Base-by-base conservation (phyloP, 305 asterid genomes). In the Nicotiana rustica region DNA sequence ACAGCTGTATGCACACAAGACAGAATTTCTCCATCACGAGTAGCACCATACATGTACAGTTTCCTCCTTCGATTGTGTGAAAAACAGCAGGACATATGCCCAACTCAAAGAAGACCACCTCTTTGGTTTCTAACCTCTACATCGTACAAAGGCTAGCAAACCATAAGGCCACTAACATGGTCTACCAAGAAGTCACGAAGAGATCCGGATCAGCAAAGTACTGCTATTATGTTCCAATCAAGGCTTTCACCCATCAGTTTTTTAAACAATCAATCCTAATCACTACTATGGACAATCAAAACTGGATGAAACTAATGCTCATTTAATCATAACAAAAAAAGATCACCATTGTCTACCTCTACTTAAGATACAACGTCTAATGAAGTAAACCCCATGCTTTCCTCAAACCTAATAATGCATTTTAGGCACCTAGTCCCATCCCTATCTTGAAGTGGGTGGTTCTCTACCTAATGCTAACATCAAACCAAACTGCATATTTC, bases 51-150 rank as follows among this genome's bases (percentile, higher is more conserved):
- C 66, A 76, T 29, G 66, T 13, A 29, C 3, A 0, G 49, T 55
- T 52, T 76, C 49, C 31, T 52, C 47, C 31, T 55, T 76, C 36
- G 66, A 21, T 55, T 1, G 15, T 55, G 49, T 76, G 65, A 55
- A 76, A 76, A 55, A 9, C 66, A 31, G 41, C 80, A 76, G 80
- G 29, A 31, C 9, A 36, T 55, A 76, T 17, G 31, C 31, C 80
- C 66, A 76, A 29, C 66, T 76, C 49, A 55, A 76, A 76, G 31
- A 76, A 55, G 1, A 15, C 49, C 31, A 76, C 66, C 80, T 76
- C 56, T 55, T 55, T 76, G 47, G 80, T 8, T 76, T 31, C 49
- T 55, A 13, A 76, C 65, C 31, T 12, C 47, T 29, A 52, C 9
- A 31, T 55, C 66, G 5, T 55, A 29, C 47, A 55, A 52, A 29